Evolutionary conservation across 805 yeast genomes (phyloP).

Genomic region (Candida coleopterorum): DNA sequence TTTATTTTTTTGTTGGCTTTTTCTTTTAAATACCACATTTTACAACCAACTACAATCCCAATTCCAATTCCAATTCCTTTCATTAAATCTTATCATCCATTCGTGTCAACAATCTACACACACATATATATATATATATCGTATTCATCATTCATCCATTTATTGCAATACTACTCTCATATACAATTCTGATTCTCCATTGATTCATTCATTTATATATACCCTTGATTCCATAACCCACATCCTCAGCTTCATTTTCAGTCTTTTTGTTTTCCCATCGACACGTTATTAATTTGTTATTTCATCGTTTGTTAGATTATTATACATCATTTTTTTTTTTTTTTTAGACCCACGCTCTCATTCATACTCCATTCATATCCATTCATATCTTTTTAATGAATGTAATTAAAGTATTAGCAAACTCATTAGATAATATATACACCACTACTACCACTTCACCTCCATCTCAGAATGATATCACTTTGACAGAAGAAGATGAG

Average conservation of each 20-base stretch:
- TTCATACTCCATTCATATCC: neutral
- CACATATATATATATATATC: no score
- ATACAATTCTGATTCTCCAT: neutral
- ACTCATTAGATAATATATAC: constrained; percentile 27
- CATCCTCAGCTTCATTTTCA: neutral
- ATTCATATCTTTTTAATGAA: constrained; percentile 19
- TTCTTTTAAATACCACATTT: no score
- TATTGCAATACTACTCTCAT: neutral
- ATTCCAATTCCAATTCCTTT: no score
- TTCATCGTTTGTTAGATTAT: no score
- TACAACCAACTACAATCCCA: no score
- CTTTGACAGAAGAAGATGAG: constrained; percentile 2
- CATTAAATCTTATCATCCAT: no score
- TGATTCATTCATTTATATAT: neutral
- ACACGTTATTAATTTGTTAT: no score
- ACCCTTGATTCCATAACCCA: neutral
- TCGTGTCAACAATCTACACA: no score
- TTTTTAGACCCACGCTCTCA: no score
- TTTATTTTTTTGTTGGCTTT: no score
- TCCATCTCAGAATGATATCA: neutral
- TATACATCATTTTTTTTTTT: no score
- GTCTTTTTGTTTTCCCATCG: no score
- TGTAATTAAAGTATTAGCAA: constrained; percentile 30
- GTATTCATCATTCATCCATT: neutral
- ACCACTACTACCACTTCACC: constrained; percentile 7